phyloP scores from a whole-genome alignment of 345 rosid genomes.

The Dimocarpus longan region DNA sequence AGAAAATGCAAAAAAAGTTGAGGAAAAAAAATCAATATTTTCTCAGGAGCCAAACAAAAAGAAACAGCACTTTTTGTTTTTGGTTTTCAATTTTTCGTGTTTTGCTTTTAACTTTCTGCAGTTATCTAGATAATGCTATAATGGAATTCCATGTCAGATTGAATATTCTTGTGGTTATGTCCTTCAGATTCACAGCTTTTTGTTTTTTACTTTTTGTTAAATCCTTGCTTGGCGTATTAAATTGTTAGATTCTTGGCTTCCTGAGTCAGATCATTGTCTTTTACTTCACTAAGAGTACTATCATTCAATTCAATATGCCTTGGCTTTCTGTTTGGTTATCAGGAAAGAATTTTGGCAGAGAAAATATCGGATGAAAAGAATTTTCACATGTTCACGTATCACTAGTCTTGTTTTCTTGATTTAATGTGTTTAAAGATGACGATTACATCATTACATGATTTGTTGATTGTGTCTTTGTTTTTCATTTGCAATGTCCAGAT shows the following conservation, averaged over 20 bases:
- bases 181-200: conserved; percentile 39
- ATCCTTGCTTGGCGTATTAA: conserved; percentile 38
- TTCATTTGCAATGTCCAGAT: conserved; percentile 22
- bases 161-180: conserved; percentile 36
- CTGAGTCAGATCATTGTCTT: conserved; percentile 46
- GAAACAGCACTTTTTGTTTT: conserved; percentile 17
- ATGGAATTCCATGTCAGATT: conserved; percentile 60
- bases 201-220: conserved; percentile 36
- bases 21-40: no score
- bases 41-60: conserved; percentile 31
- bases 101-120: conserved; percentile 12
- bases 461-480: not conserved
- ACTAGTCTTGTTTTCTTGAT: conserved; percentile 26
- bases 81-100: conserved; percentile 14
- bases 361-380: not conserved
- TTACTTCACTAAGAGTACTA: conserved; percentile 21
- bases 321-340: conserved; percentile 33
- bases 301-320: conserved; percentile 26
- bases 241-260: conserved; percentile 38
- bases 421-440: not conserved
- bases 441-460: not conserved
- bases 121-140: conserved; percentile 21
- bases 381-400: not conserved
- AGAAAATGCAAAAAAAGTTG: conserved; percentile 5
- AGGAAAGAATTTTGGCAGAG: conserved; percentile 29